Evolutionary conservation across 2,329 filamentous ascomycete genomes (phyloP).

Genomic region (Aspergillus uvarum): DNA sequence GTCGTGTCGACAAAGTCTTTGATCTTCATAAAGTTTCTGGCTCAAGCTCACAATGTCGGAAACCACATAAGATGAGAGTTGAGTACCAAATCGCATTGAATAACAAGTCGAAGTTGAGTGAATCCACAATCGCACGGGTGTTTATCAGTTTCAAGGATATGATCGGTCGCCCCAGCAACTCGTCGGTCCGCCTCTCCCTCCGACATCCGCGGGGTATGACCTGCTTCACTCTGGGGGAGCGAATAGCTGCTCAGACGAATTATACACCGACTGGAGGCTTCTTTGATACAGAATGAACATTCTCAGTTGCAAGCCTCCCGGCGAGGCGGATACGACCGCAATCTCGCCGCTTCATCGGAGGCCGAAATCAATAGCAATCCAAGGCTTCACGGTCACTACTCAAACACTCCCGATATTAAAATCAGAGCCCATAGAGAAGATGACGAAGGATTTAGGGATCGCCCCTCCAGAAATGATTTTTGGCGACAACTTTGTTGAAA

Average conservation of each 20-base stretch:
- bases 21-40: not conserved
- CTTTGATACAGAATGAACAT: constrained; percentile 17
- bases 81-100: constrained; percentile 2
- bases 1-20: no score
- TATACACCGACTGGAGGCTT: not conserved
- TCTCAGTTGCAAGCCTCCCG: constrained; percentile 5
- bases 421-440: constrained; percentile 80
- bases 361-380: constrained; percentile 60
- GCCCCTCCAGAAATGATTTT: constrained; percentile 98
- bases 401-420: constrained; percentile 95
- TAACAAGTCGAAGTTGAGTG: constrained; percentile 14
- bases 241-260: not conserved
- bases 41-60: not conserved
- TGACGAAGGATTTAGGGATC: constrained; percentile 77
- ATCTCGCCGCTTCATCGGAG: constrained; percentile 49
- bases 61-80: constrained; percentile 10
- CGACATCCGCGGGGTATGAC: constrained; percentile 30
- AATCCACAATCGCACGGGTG: constrained; percentile 12
- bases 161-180: constrained; percentile 29
- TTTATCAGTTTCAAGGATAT: constrained; percentile 16
- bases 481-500: constrained; percentile 81
- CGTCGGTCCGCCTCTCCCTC: constrained; percentile 34
- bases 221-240: not conserved
- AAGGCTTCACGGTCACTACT: constrained; percentile 71
- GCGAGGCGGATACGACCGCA: constrained; percentile 48